Base-by-base conservation (phyloP, 2,329 filamentous ascomycete genomes). In the Byssothecium circinans region DNA sequence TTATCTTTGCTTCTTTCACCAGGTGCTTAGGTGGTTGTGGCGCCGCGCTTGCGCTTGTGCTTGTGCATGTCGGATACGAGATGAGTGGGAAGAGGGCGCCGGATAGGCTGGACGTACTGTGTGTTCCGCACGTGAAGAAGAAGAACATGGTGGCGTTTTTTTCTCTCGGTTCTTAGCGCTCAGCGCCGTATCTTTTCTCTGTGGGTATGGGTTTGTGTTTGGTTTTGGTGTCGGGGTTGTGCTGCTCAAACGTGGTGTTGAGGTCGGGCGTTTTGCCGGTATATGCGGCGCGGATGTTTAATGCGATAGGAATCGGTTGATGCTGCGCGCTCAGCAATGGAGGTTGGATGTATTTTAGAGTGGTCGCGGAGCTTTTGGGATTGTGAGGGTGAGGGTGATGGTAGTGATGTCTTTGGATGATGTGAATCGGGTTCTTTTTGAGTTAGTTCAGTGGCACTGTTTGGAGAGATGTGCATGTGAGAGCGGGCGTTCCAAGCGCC, bases 61-160 rank as follows among this genome's bases (percentile, higher is more conserved):
- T n/a, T n/a, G n/a, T n/a, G n/a, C n/a, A n/a, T n/a, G n/a, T n/a
- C n/a, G n/a, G 22, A 17, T n/a, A n/a, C n/a, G 12, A 40, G 11
- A n/a, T 32, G 19, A 14, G 7, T 14, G 11, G 14, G 15, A 25
- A 17, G 23, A 29, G 19, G 22, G 19, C 22, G 35, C 7, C 30
- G 41, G 27, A 29, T 22, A n/a, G 29, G 12, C n/a, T 12, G 8
- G 23, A 62, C 70, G 42, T 65, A 76, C 73, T 76, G 56, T 78
- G 75, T 17, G 73, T 74, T 49, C 76, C 76, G 58, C 75, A 78
- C 0, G 75, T 78, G 57, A 79, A 78, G 67, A 78, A 72, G 69
- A 78, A 75, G 61, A 74, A 74, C 72, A 75, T 74, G 23, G 29
- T 58, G 35, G 50, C 23, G 36, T 23, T 11, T 30, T 34, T 43